These are phyloP conservation scores for Yamadazyma spencermartinsiae DNA, from an alignment of 1,139 yeast genomes.

Conservation along the genomic window DNA sequence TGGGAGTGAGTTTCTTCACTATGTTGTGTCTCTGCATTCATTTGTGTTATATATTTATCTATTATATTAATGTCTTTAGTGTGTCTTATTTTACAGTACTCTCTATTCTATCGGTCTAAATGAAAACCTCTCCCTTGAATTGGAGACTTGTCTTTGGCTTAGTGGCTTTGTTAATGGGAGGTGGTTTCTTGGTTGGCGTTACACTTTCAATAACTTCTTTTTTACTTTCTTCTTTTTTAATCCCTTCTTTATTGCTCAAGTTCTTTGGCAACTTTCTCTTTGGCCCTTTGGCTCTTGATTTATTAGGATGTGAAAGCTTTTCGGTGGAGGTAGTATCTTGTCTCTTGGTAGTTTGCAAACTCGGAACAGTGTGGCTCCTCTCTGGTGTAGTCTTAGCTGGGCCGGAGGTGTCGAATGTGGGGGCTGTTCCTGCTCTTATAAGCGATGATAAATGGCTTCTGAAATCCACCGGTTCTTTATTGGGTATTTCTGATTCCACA, in stretches of 20 bases:
- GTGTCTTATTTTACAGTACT: too few species aligned
- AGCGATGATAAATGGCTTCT: slow-evolving; percentile 16
- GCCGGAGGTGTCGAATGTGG: too few species aligned
- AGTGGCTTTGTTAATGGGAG: slow-evolving; percentile 29
- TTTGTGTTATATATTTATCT: too few species aligned
- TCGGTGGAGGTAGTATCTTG: slow-evolving; percentile 13
- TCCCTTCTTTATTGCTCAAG: too few species aligned
- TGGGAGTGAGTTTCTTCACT: too few species aligned
- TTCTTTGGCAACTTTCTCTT: slow-evolving; percentile 63
- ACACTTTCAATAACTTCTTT: background rate
- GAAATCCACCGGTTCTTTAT: slow-evolving; percentile 11
- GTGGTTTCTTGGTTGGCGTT: slow-evolving; percentile 1
- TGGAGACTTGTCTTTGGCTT: slow-evolving; percentile 33
- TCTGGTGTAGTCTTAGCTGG: slow-evolving; percentile 2
- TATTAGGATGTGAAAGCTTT: slow-evolving; percentile 58
- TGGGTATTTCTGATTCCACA: slow-evolving; percentile 8
- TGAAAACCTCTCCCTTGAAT: slow-evolving; percentile 37
- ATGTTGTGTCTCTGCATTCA: too few species aligned
- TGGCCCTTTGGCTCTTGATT: slow-evolving; percentile 71
- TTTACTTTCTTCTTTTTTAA: background rate
- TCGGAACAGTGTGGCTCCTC: slow-evolving; percentile 5
- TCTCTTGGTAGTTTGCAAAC: background rate
- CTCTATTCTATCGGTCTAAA: slow-evolving; percentile 18
- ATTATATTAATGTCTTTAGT: too few species aligned
- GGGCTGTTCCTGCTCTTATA: slow-evolving; percentile 16